phyloP scores from a whole-genome alignment of 345 rosid genomes.

The Populus ilicifolia region DNA sequence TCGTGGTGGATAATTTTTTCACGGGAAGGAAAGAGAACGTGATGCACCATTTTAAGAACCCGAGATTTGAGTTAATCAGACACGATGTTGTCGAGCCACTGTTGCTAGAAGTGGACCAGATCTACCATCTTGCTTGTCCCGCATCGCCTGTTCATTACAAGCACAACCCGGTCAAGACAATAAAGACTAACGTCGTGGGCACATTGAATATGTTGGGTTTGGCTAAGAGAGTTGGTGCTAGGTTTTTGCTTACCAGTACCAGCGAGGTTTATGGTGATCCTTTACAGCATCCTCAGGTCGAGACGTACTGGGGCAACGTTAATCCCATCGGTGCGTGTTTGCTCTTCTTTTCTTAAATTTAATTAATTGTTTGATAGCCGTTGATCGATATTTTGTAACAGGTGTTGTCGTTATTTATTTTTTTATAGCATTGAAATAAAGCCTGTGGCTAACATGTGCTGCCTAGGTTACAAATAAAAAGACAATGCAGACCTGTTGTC shows the following conservation, averaged over 20 bases:
- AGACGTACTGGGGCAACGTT: conserved; percentile 99
- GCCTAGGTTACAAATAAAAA: background rate
- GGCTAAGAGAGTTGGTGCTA: conserved; percentile 92
- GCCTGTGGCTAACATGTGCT: background rate
- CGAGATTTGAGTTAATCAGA: conserved; percentile 81
- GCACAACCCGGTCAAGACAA: conserved; percentile 94
- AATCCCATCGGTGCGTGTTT: conserved; percentile 80
- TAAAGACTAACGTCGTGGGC: conserved; percentile 96
- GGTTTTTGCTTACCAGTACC: conserved; percentile 86
- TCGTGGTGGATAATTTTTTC: conserved; percentile 97
- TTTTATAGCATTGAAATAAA: background rate
- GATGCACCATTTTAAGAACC: conserved; percentile 94
- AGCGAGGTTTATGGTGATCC: conserved; percentile 99
- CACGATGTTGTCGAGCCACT: conserved; percentile 97
- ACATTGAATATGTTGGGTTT: conserved; percentile 93
- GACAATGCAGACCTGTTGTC: background rate
- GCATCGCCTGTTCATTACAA: conserved; percentile 99
- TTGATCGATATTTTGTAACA: background rate
- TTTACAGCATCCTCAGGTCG: conserved; percentile 96
- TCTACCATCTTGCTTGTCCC: conserved; percentile 97
- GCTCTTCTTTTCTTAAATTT: too few species aligned
- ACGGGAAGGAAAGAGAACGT: conserved; percentile 94
- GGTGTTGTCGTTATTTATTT: background rate
- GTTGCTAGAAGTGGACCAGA: conserved; percentile 94
- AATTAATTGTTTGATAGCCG: background rate